Base-by-base conservation (phyloP, 345 rosid species). In the Eucalyptus pauciflora region DNA sequence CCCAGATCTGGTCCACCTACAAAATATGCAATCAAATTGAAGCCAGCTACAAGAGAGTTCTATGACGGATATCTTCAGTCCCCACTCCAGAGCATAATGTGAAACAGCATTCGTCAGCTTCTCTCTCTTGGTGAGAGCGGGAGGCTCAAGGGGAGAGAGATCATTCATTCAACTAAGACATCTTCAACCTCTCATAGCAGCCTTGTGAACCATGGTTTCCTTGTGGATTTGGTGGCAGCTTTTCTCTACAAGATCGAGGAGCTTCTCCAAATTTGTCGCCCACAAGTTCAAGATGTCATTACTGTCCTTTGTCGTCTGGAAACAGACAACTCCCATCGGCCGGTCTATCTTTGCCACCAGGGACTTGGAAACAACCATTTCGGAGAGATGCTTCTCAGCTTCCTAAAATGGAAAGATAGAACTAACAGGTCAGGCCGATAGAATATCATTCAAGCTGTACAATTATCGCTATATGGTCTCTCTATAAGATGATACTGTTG, bases 191-290 rank as follows among this genome's bases (percentile, higher is more conserved):
- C 94, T 94, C 56, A 95, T 86, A 80, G 95, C 96, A 87, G 94
- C 95, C 95, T 97, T 96, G 91, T 95, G 97, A 89, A 96, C 96
- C 99, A 96, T 96, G 52, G 99, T 96, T 90, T 96, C 97, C 90
- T 96, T 97, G 97, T 96, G 99, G 88, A 97, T 96, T 90, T 96
- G 98, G 91, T 95, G 98, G 94, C 99, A 96, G 92, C 98, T 96
- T 95, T 97, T 96, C 92, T 95, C 97, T 13, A 98, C 99, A 60
- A 96, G 99, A 93, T 98, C 99, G 48, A 98, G 96, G 91, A 98
- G 94, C 93, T 95, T 97, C 96, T 98, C 99, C 96, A 98, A 92
- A 92, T 95, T 97, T 91, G 90, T 88, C 27, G 99, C 93, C 99
- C 99, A 97, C 20, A 95, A 95, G 91, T 97, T 96, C 33, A 98